A percentile compares a stretch with the other conserved stretches of the same genome.
Conservation (phyloP, 1,284 basidiomycete genomes). For the Ustilago trichophora region DNA sequence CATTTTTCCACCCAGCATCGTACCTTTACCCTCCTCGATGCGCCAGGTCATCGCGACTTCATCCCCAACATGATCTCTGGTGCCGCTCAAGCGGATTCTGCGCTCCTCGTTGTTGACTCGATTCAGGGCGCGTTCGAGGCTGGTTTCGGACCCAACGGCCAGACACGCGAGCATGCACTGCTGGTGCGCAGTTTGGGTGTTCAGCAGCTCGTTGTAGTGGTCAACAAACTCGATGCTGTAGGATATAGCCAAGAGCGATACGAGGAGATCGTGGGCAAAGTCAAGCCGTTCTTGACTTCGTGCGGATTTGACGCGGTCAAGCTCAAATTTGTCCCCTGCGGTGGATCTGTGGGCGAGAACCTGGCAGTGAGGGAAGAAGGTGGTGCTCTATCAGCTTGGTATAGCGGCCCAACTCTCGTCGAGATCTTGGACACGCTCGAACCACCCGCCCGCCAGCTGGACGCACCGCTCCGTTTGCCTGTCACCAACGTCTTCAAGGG, state of each 20-base stretch:
- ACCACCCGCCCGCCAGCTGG: conserved; percentile 78
- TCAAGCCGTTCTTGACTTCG: conserved; percentile 84
- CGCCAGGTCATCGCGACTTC: conserved; percentile 96
- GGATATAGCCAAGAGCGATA: conserved; percentile 82
- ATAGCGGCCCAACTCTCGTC: conserved; percentile 83
- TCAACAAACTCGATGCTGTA: conserved; percentile 87
- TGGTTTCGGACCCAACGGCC: conserved; percentile 90
- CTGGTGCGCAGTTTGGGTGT: conserved; percentile 95
- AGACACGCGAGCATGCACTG: conserved; percentile 94
- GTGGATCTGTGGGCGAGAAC: conserved; percentile 89
- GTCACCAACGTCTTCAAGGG: conserved; percentile 95
- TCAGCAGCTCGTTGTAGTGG: conserved; percentile 86
- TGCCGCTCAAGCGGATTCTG: conserved; percentile 94
- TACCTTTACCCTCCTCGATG: conserved; percentile 89
- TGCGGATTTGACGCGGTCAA: conserved; percentile 84
- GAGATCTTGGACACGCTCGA: conserved; percentile 78
- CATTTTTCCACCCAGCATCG: conserved; percentile 80
- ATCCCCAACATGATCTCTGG: conserved; percentile 99
- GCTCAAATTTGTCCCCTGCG: conserved; percentile 86
- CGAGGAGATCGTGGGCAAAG: conserved; percentile 79
- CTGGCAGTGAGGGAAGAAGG: conserved; percentile 70
- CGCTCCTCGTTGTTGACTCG: conserved; percentile 92
- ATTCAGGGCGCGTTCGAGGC: conserved; percentile 91
- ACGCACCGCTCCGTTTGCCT: conserved; percentile 82
- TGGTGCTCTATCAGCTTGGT: conserved; percentile 76